Conservation (phyloP, 2,329 filamentous ascomycete genomes). For the Orbilia javanica region DNA sequence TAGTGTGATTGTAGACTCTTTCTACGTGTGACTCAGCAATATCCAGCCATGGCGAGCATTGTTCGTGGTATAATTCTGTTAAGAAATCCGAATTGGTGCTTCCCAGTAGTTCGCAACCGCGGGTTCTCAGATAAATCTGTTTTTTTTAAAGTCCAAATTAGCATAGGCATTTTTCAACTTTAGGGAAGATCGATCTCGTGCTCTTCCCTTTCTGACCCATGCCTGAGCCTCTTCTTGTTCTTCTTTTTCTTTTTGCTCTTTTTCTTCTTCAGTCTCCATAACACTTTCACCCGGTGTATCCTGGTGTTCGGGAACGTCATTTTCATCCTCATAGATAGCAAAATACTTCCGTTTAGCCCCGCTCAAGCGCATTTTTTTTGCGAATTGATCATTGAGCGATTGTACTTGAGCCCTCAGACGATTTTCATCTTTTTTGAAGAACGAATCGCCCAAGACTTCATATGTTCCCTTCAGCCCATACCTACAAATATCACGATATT, state of each 20-base stretch:
- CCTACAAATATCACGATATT: slow-evolving; percentile 63
- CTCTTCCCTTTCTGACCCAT: slow-evolving; percentile 13
- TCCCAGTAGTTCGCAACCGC: slow-evolving; percentile 65
- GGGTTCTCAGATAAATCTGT: slow-evolving; percentile 58
- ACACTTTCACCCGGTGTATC: too few species aligned
- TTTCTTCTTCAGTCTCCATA: too few species aligned
- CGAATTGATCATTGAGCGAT: slow-evolving; percentile 62
- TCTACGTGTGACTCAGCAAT: slow-evolving; percentile 62
- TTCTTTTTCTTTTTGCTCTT: too few species aligned
- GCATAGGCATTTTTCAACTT: slow-evolving; percentile 54
- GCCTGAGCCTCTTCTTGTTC: slow-evolving; percentile 41
- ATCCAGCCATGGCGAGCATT: slow-evolving; percentile 64
- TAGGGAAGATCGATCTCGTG: too few species aligned
- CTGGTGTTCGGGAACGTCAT: too few species aligned
- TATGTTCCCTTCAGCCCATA: slow-evolving; percentile 64
- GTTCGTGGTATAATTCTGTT: slow-evolving; percentile 66
- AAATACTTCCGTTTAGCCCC: slow-evolving; percentile 63
- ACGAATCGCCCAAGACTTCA: slow-evolving; percentile 57
- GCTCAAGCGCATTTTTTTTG: slow-evolving; percentile 59
- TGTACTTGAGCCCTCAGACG: slow-evolving; percentile 63
- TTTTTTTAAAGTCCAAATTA: slow-evolving; percentile 59
- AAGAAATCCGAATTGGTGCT: slow-evolving; percentile 66
- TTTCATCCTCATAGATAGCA: background rate
- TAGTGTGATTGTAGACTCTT: slow-evolving; percentile 48
- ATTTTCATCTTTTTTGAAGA: slow-evolving; percentile 2